Base-by-base conservation (phyloP, 495 filamentous ascomycete species). In the Hyaloscypha finlandica region DNA sequence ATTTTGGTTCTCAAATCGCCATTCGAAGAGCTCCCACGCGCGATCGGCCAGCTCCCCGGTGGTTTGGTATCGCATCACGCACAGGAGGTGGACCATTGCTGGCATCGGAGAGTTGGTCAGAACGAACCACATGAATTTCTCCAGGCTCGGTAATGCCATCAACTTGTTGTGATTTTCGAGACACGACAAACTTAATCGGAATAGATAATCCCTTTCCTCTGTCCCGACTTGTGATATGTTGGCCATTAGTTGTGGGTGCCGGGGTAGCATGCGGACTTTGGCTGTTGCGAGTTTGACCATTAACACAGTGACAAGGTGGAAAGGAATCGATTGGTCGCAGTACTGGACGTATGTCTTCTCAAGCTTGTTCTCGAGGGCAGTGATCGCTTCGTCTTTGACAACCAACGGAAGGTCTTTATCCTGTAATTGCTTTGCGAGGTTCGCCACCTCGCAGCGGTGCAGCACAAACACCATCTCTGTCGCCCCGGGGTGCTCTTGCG, bases 391-490 rank as follows among this genome's bases (percentile, higher is more conserved):
- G 42, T 84, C 81, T 32, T 84, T 87, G 48, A 80, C 77, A 6
- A 69, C 73, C 8, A 84, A 58, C 3, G 80, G 64, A 33, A 80
- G 78, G 22, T 16, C 69, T 51, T 29, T 45, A 30, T 33, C 32
- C 29, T 58, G 29, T 14, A 61, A 76, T 20, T 83, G 73, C 14
- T 78, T 73, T 31, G 85, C 66, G 35, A 84, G 77, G 42, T 79
- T 71, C 31, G 79, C 78, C 29, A 84, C 74, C 60, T 81, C 79
- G 75, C 77, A 81, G 35, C 81, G 79, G 25, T 90, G 88, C 73
- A 39, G 78, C 65, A 68, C 79, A 81, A 84, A 86, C 8, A 83
- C 78, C 84, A 87, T 87, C 20, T 88, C 85, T 0, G 86, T 86
- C 0, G 81, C 68, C 0, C 85, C 83, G 4, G 74, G 63, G 25